These are phyloP conservation scores for Penicillium sp. DNA, from an alignment of 2,329 filamentous ascomycete genomes.

Conservation along the genomic window DNA sequence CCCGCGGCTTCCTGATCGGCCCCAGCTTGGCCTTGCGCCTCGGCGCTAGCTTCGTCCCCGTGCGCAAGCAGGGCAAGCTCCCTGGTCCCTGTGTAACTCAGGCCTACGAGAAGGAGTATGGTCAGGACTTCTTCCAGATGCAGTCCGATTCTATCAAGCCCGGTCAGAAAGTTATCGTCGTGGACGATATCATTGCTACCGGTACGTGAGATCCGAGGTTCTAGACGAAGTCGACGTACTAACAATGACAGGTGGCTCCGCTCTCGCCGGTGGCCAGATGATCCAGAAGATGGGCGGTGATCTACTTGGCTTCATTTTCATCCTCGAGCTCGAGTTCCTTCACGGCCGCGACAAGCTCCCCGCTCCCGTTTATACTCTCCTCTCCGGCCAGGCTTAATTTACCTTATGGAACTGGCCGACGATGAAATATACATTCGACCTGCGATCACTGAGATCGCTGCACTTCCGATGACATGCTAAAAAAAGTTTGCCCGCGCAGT, in stretches of 20 bases:
- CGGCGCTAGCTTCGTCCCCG: constrained; percentile 81
- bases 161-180: constrained; percentile 84
- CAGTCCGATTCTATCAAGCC: constrained; percentile 77
- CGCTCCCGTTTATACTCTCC: constrained; percentile 74
- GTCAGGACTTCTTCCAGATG: constrained; percentile 92
- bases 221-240: background rate
- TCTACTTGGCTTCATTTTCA: constrained; percentile 87
- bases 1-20: constrained; percentile 91
- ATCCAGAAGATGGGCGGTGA: constrained; percentile 79
- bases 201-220: constrained; percentile 53
- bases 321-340: constrained; percentile 90
- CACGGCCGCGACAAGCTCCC: constrained; percentile 87
- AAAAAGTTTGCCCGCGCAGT: constrained; percentile 3
- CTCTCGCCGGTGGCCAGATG: constrained; percentile 77
- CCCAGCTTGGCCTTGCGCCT: constrained; percentile 79
- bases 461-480: constrained; percentile 1
- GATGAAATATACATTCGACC: constrained; percentile 10
- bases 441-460: constrained; percentile 8
- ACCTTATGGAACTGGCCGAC: background rate
- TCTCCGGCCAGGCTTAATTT: constrained; percentile 56
- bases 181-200: constrained; percentile 98
- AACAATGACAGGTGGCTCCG: constrained; percentile 68
- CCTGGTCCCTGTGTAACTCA: constrained; percentile 83
- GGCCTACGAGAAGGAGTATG: constrained; percentile 91
- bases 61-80: constrained; percentile 92